Evolutionary conservation across 768 basidiomycete genomes (phyloP), one percentile per base, ranked within the genome.

Genomic region (Phaffia tasmanica): DNA sequence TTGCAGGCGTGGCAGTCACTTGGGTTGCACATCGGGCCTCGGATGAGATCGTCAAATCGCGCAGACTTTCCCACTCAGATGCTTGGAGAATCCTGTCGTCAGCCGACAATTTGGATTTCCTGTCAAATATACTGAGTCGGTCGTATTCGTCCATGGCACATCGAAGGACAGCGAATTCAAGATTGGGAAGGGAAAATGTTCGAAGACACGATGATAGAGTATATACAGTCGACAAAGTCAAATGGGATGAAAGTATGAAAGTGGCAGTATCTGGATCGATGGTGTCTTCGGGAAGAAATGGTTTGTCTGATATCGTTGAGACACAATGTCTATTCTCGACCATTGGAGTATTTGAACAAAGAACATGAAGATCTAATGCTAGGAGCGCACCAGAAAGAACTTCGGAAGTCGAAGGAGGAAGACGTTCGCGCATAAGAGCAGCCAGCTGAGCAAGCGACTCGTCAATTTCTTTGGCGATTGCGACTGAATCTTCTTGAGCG

Each of bases 191-290:
- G 14, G 4, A 16, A 19, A n/a, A 30, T 30, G 19, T 29, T 23
- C 64, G 64, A 23, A 65, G 56, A 50, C 48, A 25, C 29, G 42
- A 32, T 3, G 57, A 21, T 27, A 65, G 56, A 11, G 64, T 46
- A 21, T 55, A 19, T 30, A 65, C 57, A 29, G 64, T 58, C 3
- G 64, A 51, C n/a, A 65, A 15, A 11, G 64, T 57, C 21, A 46
- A 19, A 50, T 65, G 64, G 3, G 64, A 64, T 32, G 63, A 54
- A 29, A 64, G 63, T 42, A 64, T 64, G 63, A 55, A 56, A 30
- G 54, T 46, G 54, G 57, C 25, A 21, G 51, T 56, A 48, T 35
- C n/a, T 46, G 46, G 46, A 35, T 47, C 30, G 54, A 64, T 32
- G 23, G 32, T 25, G 42, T 64, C 63, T 23, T 6, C 16, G 5